Evolutionary conservation across 1,284 basidiomycete genomes (phyloP).

Genomic region (Ganoderma lingzhi): DNA sequence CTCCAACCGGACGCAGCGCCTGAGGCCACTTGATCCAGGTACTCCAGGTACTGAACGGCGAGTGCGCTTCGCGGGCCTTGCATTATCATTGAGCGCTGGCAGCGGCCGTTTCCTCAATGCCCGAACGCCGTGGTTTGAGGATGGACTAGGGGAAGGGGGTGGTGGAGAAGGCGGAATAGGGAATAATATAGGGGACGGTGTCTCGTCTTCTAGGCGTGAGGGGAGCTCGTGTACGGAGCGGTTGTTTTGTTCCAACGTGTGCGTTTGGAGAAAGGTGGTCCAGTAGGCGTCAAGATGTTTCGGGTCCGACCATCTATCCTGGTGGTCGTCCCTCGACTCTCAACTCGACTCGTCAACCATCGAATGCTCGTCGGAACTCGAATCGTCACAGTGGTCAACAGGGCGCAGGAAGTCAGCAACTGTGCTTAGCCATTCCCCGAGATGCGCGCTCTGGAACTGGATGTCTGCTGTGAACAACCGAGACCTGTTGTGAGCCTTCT

Average conservation of each 20-base stretch:
- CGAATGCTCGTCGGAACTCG: background rate
- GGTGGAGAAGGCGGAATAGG: background rate
- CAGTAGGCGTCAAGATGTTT: slow-evolving; percentile 18
- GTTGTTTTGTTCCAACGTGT: slow-evolving; percentile 8
- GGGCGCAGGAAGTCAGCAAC: slow-evolving; percentile 4
- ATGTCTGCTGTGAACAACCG: background rate
- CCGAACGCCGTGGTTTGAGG: background rate
- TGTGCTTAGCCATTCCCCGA: slow-evolving; percentile 10
- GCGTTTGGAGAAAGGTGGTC: slow-evolving; percentile 12
- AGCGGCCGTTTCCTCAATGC: background rate
- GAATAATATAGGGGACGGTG: background rate
- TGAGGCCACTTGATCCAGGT: background rate
- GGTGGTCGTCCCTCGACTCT: background rate
- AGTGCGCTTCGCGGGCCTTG: background rate
- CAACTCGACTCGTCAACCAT: background rate
- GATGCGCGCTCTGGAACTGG: background rate
- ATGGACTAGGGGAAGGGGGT: background rate
- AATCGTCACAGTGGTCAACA: background rate
- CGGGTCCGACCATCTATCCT: slow-evolving; percentile 6
- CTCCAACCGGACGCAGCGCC: background rate
- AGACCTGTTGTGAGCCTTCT: background rate
- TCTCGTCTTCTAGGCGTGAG: background rate
- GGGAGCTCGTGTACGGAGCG: slow-evolving; percentile 4
- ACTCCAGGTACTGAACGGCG: background rate
- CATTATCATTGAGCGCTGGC: background rate